Evolutionary conservation across 768 basidiomycete species (phyloP).

Genomic region (Nevesoporus exiguus): DNA sequence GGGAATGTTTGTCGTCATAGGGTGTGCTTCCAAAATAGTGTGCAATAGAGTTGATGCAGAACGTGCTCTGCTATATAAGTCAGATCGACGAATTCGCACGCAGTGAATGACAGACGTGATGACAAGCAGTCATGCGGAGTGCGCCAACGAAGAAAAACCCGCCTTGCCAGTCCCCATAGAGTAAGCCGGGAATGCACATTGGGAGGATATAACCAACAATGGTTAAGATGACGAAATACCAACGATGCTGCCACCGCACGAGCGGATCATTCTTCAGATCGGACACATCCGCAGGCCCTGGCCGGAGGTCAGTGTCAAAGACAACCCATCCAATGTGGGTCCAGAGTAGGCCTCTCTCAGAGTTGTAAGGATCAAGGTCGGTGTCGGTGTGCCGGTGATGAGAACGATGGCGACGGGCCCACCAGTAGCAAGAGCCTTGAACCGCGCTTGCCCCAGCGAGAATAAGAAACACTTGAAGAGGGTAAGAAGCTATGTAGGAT

Average conservation of each 20-base stretch:
- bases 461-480: slow-evolving; percentile 67
- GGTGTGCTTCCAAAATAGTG: slow-evolving; percentile 80
- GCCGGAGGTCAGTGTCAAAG: slow-evolving; percentile 65
- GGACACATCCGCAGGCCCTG: slow-evolving; percentile 70
- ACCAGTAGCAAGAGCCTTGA: slow-evolving; percentile 86
- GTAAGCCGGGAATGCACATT: slow-evolving; percentile 60
- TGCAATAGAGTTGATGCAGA: slow-evolving; percentile 86
- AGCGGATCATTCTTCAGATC: slow-evolving; percentile 69
- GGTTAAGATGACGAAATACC: slow-evolving; percentile 61
- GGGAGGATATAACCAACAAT: slow-evolving; percentile 74
- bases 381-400: slow-evolving; percentile 86
- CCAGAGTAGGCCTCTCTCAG: slow-evolving; percentile 73
- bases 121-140: slow-evolving; percentile 67
- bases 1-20: slow-evolving; percentile 77
- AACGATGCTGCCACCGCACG: slow-evolving; percentile 74
- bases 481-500: slow-evolving; percentile 71
- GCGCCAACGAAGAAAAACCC: slow-evolving; percentile 77
- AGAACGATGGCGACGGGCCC: slow-evolving; percentile 79
- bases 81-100: background rate
- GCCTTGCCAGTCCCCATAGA: slow-evolving; percentile 75
- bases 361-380: slow-evolving; percentile 80
- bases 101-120: slow-evolving; percentile 58
- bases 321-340: slow-evolving; percentile 86
- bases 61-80: slow-evolving; percentile 55
- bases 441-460: slow-evolving; percentile 79